Evolutionary conservation across 768 basidiomycete species (phyloP).

Genomic region (Pulveroboletus frians): DNA sequence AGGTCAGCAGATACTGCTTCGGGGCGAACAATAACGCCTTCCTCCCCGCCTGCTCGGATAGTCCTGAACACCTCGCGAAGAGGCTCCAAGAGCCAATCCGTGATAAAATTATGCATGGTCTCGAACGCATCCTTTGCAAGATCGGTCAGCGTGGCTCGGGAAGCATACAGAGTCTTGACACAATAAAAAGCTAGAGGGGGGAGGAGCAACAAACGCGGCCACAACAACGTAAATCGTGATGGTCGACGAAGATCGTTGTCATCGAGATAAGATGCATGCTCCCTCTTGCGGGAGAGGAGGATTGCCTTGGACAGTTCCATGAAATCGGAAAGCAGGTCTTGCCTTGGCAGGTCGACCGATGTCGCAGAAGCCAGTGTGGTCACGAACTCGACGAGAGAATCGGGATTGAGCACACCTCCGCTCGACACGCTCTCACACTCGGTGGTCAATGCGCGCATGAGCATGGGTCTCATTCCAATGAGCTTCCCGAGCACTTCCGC

Average conservation of each 20-base stretch:
- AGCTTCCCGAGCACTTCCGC: constrained; percentile 66
- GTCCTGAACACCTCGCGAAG: constrained; percentile 78
- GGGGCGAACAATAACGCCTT: constrained; percentile 66
- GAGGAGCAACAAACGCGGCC: constrained; percentile 77
- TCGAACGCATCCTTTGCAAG: constrained; percentile 56
- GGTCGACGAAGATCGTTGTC: constrained; percentile 55
- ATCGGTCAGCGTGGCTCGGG: constrained; percentile 52
- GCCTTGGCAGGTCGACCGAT: constrained; percentile 11
- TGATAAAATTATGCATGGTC: constrained; percentile 67
- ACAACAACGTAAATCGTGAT: constrained; percentile 58
- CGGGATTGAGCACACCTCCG: constrained; percentile 3
- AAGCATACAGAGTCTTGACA: constrained; percentile 48
- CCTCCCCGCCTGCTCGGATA: constrained; percentile 74
- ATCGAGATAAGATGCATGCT: constrained; percentile 29
- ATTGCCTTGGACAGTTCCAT: constrained; percentile 15
- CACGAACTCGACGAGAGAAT: constrained; percentile 22
- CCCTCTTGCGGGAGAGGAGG: constrained; percentile 26
- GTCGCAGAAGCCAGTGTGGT: constrained; percentile 14
- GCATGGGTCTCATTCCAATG: constrained; percentile 44
- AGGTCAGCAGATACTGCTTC: constrained; percentile 85
- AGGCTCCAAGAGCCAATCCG: constrained; percentile 84
- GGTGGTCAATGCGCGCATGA: constrained; percentile 33
- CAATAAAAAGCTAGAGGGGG: constrained; percentile 62
- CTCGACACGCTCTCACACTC: background rate
- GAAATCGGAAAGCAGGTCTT: constrained; percentile 12